These are phyloP conservation scores for Kazachstania psychrophila DNA, from an alignment of 805 yeast genomes.

Conservation along the genomic window DNA sequence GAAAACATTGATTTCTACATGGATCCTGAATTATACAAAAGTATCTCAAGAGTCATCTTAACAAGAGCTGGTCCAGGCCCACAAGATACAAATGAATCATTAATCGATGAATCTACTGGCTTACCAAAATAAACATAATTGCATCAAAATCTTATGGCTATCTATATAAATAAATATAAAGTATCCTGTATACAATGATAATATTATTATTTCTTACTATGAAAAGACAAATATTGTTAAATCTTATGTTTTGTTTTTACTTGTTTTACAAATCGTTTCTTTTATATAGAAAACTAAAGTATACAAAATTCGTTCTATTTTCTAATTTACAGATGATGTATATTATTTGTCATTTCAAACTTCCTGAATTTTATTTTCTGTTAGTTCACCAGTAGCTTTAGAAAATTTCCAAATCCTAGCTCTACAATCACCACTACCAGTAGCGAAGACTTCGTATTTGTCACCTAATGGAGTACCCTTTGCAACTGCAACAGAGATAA, in stretches of 20 bases:
- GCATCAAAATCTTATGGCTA: too few relatives aligned
- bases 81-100: conserved; percentile 43
- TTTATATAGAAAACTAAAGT: too few relatives aligned
- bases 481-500: conserved; percentile 87
- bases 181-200: too few relatives aligned
- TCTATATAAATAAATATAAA: too few relatives aligned
- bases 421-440: conserved; percentile 95
- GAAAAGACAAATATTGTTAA: too few relatives aligned
- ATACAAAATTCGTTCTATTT: too few relatives aligned
- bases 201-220: too few relatives aligned
- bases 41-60: conserved; percentile 75
- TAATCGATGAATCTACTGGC: conserved; percentile 51
- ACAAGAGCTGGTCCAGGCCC: conserved; percentile 90
- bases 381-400: conserved; percentile 5
- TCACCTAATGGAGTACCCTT: conserved; percentile 57
- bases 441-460: conserved; percentile 75
- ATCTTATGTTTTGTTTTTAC: too few relatives aligned
- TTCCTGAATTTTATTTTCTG: conserved; percentile 4
- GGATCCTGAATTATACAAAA: conserved; percentile 47
- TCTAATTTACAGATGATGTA: too few relatives aligned
- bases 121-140: conserved; percentile 40
- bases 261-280: too few relatives aligned
- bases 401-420: conserved; percentile 94
- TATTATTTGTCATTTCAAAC: conserved; percentile 3
- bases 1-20: conserved; percentile 15